Conservation (phyloP, 495 filamentous ascomycete genomes). For the Amniculicola lignicola region DNA sequence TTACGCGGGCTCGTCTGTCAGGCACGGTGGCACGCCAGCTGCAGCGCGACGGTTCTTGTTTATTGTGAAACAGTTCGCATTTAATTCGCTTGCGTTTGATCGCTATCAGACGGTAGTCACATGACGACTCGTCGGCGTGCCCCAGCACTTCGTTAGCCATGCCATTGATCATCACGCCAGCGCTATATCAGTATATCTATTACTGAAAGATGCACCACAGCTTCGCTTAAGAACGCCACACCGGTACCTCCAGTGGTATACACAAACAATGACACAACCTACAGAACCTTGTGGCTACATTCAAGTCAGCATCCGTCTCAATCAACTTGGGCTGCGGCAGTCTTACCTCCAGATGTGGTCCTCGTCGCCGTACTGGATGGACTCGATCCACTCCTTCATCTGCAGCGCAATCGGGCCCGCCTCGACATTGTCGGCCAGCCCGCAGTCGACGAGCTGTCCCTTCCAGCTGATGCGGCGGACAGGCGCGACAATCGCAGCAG, state of each 20-base stretch:
- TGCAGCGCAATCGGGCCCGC: slow-evolving; percentile 75
- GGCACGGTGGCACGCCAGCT: no score
- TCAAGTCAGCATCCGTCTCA: neutral
- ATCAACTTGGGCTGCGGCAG: no score
- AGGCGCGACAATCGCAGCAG: slow-evolving; percentile 79
- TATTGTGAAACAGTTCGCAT: no score
- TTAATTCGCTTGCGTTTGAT: no score
- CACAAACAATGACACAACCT: neutral
- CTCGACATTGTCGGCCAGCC: slow-evolving; percentile 71
- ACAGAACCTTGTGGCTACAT: slow-evolving; percentile 6
- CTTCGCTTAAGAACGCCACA: neutral
- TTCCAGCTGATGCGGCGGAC: slow-evolving; percentile 83
- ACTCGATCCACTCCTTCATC: slow-evolving; percentile 97
- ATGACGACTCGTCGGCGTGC: no score
- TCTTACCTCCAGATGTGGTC: slow-evolving; percentile 54
- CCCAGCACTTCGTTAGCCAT: no score
- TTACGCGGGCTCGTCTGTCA: neutral
- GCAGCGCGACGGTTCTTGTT: no score
- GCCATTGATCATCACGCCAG: no score
- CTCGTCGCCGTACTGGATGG: slow-evolving; percentile 90
- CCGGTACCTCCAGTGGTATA: neutral
- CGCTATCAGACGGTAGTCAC: no score
- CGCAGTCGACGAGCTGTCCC: slow-evolving; percentile 73
- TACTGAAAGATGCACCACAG: neutral
- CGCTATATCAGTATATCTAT: no score